Conservation (phyloP, 192 early-diverging fungal species). For the Neocallimastix lanati region DNA sequence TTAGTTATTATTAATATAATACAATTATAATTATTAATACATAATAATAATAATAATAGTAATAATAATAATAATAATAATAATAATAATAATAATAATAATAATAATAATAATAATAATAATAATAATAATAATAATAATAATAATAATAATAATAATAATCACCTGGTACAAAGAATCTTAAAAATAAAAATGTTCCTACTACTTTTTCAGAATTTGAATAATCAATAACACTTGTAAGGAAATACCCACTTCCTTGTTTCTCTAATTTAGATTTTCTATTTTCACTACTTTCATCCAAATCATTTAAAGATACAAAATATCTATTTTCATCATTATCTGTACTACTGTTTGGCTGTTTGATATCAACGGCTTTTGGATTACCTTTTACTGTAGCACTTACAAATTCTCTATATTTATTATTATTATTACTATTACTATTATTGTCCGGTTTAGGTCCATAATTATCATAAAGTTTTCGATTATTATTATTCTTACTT, state of each 20-base stretch:
- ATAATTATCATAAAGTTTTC: not conserved
- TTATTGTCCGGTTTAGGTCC: not conserved
- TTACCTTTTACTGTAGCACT: not conserved
- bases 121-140: too few species aligned
- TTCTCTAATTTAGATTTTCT: not conserved
- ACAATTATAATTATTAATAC: too few species aligned
- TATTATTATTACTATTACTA: too few species aligned
- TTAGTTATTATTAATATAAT: not conserved
- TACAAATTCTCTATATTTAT: not conserved
- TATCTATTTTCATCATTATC: not conserved
- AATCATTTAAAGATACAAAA: not conserved
- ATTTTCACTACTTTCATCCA: not conserved
- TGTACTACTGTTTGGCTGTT: not conserved
- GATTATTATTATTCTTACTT: not conserved
- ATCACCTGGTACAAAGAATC: slow-evolving; percentile 35
- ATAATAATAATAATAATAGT: too few species aligned
- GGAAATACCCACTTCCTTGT: not conserved
- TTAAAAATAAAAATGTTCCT: slow-evolving; percentile 41
- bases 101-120: too few species aligned
- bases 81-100: too few species aligned
- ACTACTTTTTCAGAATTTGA: slow-evolving; percentile 31
- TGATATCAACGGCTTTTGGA: not conserved
- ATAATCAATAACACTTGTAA: not conserved
- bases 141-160: too few species aligned
- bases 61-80: too few species aligned